These are phyloP conservation scores for Aureobasidium lini DNA, from an alignment of 2,329 filamentous ascomycete genomes.

Conservation along the genomic window DNA sequence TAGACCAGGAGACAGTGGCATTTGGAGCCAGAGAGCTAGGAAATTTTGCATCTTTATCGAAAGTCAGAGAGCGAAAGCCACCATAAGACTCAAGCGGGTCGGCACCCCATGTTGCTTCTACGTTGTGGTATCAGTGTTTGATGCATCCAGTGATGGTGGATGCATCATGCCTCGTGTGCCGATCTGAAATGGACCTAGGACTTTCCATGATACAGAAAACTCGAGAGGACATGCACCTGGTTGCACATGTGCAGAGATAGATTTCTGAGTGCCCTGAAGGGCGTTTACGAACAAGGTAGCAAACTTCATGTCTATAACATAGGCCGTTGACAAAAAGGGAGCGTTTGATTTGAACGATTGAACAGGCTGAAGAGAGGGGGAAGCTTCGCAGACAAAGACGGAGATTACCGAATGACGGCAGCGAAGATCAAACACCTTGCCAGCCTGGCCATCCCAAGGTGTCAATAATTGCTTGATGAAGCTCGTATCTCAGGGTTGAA, in stretches of 20 bases:
- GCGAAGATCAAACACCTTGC: constrained; percentile 1
- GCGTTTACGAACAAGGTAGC: background rate
- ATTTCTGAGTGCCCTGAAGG: background rate
- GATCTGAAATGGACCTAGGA: constrained; percentile 51
- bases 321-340: background rate
- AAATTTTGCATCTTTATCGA: constrained; percentile 36
- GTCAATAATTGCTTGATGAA: background rate
- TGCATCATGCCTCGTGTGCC: constrained; percentile 48
- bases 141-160: background rate
- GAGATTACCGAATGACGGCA: constrained; percentile 8
- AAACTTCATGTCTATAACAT: constrained; percentile 1
- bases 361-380: background rate
- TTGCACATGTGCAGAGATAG: background rate
- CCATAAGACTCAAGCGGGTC: constrained; percentile 49
- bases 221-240: constrained; percentile 16
- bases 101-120: constrained; percentile 52
- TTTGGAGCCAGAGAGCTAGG: constrained; percentile 44
- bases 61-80: constrained; percentile 43
- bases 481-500: background rate
- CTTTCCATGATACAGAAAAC: constrained; percentile 39
- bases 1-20: constrained; percentile 45
- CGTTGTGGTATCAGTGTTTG: constrained; percentile 9
- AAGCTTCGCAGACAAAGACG: background rate
- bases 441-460: background rate
- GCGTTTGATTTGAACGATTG: background rate